These are phyloP conservation scores for Cryphonectria radicalis DNA, from an alignment of 2,329 filamentous ascomycete species.

Conservation along the genomic window DNA sequence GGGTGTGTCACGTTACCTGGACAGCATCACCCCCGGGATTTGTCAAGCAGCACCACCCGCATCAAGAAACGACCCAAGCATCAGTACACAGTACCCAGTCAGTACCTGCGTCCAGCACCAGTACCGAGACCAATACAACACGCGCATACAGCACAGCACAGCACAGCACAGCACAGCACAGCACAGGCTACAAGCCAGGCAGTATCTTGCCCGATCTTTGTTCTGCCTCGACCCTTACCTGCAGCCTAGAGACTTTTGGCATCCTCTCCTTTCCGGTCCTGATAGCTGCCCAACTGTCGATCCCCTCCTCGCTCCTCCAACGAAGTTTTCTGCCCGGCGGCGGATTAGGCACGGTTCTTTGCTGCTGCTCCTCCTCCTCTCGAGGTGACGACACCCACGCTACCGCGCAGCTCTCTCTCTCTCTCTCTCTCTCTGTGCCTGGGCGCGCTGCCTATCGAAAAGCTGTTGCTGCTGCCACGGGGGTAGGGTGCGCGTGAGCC, in stretches of 20 bases:
- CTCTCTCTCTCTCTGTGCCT: not conserved
- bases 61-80: not conserved
- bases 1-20: slow-evolving; percentile 14
- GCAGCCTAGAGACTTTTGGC: not conserved
- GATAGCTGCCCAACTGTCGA: slow-evolving; percentile 46
- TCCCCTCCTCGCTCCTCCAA: slow-evolving; percentile 33
- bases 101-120: not conserved
- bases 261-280: not conserved
- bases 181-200: not conserved
- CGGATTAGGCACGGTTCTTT: not conserved
- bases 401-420: not conserved
- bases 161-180: not conserved
- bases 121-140: not conserved
- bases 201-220: not conserved
- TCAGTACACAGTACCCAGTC: not conserved
- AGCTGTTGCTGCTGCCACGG: not conserved
- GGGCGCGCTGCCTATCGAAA: not conserved
- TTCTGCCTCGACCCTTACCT: not conserved
- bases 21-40: not conserved
- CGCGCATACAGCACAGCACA: not conserved
- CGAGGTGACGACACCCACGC: not conserved
- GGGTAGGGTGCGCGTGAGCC: not conserved
- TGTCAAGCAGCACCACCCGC: not conserved
- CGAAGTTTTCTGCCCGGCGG: slow-evolving; percentile 9
- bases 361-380: not conserved